A percentile compares a stretch with the other conserved stretches of the same genome.
phyloP scores from a whole-genome alignment of 2,329 filamentous ascomycete genomes.

The Trichoderma asperellum region DNA sequence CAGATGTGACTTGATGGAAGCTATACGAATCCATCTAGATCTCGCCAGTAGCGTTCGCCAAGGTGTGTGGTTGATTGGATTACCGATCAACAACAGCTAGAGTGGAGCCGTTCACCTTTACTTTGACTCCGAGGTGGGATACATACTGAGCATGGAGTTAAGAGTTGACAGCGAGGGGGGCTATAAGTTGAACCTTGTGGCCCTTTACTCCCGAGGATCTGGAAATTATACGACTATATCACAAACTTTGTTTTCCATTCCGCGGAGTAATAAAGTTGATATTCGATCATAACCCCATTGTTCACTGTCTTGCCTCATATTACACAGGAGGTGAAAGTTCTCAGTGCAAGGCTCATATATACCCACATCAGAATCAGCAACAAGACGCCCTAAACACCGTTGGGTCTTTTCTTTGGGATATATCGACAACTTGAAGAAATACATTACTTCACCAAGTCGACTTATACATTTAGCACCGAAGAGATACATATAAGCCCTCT shows the following conservation, averaged over 20 bases:
- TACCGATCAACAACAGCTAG: constrained; percentile 21
- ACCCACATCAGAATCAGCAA: not conserved
- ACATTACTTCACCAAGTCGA: not conserved
- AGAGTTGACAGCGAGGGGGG: not conserved
- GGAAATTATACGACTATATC: not conserved
- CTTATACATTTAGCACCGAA: not conserved
- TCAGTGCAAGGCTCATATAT: not conserved
- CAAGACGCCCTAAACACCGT: not conserved
- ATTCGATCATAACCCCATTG: not conserved
- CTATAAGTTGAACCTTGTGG: constrained; percentile 26
- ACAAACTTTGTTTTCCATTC: constrained; percentile 30
- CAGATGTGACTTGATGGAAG: not conserved
- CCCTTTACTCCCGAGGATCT: not conserved
- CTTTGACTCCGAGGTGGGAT: not conserved
- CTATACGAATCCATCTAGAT: constrained; percentile 18
- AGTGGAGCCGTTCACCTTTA: constrained; percentile 5
- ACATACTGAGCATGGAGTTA: not conserved
- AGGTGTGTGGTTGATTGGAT: not conserved
- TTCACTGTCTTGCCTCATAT: not conserved
- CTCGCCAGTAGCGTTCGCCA: not conserved
- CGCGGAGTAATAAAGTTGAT: not conserved
- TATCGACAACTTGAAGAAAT: not conserved
- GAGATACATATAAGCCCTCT: not conserved
- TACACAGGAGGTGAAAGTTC: not conserved
- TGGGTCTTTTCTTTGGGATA: not conserved